Evolutionary conservation across 768 basidiomycete species (phyloP).

Genomic region (Boletus reticulatus): DNA sequence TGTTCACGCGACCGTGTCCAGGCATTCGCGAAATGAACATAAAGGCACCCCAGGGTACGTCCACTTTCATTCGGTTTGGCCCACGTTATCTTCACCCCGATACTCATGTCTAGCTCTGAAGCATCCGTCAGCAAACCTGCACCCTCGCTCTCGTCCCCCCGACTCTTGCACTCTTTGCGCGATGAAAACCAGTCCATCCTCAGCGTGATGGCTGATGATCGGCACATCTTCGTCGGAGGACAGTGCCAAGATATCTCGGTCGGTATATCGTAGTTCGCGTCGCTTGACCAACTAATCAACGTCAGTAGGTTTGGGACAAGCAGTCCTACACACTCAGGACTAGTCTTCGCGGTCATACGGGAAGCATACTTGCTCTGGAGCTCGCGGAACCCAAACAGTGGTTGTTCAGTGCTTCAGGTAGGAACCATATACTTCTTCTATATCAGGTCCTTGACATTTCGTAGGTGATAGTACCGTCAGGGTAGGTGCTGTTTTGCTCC

Average conservation of each 20-base stretch:
- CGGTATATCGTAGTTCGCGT: slow-evolving; percentile 18
- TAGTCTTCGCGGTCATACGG: slow-evolving; percentile 77
- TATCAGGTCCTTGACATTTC: slow-evolving; percentile 1
- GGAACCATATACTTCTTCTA: slow-evolving; percentile 13
- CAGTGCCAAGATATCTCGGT: slow-evolving; percentile 78
- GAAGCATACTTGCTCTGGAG: slow-evolving; percentile 78
- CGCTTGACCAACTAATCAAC: not conserved
- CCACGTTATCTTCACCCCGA: not conserved
- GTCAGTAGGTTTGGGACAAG: slow-evolving; percentile 80
- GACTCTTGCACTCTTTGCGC: slow-evolving; percentile 66
- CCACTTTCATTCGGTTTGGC: not conserved
- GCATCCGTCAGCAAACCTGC: slow-evolving; percentile 62
- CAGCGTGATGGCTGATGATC: slow-evolving; percentile 68
- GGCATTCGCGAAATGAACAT: slow-evolving; percentile 1
- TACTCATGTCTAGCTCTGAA: slow-evolving; percentile 24
- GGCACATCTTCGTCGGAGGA: slow-evolving; percentile 80
- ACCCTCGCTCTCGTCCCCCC: slow-evolving; percentile 44
- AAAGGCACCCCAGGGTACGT: slow-evolving; percentile 28
- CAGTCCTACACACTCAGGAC: slow-evolving; percentile 63
- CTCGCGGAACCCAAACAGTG: slow-evolving; percentile 73
- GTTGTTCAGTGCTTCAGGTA: slow-evolving; percentile 90
- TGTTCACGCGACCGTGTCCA: slow-evolving; percentile 1
- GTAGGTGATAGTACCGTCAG: slow-evolving; percentile 86
- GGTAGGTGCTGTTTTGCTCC: slow-evolving; percentile 39
- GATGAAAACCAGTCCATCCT: slow-evolving; percentile 69